Conservation (phyloP, 768 basidiomycete species). For the Peribolospora baueri region DNA sequence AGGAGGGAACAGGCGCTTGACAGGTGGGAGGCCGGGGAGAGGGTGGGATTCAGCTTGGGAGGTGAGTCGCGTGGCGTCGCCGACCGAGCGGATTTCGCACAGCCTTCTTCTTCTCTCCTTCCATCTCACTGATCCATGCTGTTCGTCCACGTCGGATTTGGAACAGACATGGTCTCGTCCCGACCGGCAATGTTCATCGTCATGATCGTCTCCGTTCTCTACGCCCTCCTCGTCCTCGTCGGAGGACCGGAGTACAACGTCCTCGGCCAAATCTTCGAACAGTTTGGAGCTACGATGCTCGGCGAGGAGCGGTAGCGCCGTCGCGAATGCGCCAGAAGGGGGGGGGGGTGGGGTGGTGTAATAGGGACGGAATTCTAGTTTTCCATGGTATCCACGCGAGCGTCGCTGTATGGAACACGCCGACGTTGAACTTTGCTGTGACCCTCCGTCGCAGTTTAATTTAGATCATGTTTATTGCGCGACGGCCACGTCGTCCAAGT, state of each 20-base stretch:
- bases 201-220: not conserved
- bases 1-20: slow-evolving; percentile 1
- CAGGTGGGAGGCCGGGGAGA: slow-evolving; percentile 10
- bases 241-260: not conserved
- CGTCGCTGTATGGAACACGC: too few relatives aligned
- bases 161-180: not conserved
- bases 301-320: not conserved
- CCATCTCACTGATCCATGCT: not conserved
- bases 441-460: too few relatives aligned
- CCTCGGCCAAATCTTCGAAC: not conserved
- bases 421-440: too few relatives aligned
- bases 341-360: too few relatives aligned
- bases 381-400: too few relatives aligned
- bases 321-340: too few relatives aligned
- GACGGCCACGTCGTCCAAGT: too few relatives aligned
- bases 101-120: not conserved
- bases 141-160: not conserved
- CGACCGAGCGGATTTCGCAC: not conserved
- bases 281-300: not conserved
- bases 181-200: not conserved
- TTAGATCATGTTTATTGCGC: too few relatives aligned
- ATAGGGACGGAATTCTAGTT: too few relatives aligned
- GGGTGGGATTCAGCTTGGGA: not conserved
- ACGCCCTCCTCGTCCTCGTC: not conserved
- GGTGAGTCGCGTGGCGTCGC: slow-evolving; percentile 3